Evolutionary conservation across 495 filamentous ascomycete species (phyloP).

Genomic region (Xylaria scruposa): DNA sequence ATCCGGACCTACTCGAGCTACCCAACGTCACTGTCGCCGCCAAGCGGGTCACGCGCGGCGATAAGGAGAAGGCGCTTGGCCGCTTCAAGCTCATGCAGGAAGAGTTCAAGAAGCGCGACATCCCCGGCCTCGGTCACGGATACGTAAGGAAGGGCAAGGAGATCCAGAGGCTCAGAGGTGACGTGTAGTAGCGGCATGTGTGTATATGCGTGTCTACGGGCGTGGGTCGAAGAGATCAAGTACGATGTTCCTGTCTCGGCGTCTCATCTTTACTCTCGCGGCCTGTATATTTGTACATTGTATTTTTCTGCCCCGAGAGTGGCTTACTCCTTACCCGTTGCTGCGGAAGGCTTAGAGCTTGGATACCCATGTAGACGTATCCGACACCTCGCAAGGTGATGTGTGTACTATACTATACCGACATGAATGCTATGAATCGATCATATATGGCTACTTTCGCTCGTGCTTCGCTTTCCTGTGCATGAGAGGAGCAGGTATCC

Average conservation of each 20-base stretch:
- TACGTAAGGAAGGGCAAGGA: constrained; percentile 33
- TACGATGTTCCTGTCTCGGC: no score
- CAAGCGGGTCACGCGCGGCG: constrained; percentile 66
- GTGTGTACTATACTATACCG: constrained; percentile 1
- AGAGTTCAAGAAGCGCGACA: constrained; percentile 68
- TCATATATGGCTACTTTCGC: not conserved
- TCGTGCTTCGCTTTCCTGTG: no score
- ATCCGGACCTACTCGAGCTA: constrained; percentile 54
- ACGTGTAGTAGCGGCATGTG: not conserved
- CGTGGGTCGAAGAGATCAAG: not conserved
- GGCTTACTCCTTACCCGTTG: not conserved
- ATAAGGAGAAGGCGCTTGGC: constrained; percentile 78
- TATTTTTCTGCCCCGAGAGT: not conserved
- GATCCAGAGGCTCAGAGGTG: constrained; percentile 28
- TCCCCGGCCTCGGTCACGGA: constrained; percentile 54
- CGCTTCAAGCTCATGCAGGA: constrained; percentile 84
- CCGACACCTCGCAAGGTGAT: not conserved
- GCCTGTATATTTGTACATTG: constrained; percentile 16
- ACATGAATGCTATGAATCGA: not conserved
- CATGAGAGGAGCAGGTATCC: no score
- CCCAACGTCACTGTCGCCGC: constrained; percentile 73
- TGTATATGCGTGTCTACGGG: not conserved
- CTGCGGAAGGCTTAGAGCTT: not conserved
- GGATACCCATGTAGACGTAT: no score
- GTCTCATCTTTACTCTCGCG: no score